Evolutionary conservation across 345 rosid species (phyloP).

Genomic region (Sonneratia caseolaris): DNA sequence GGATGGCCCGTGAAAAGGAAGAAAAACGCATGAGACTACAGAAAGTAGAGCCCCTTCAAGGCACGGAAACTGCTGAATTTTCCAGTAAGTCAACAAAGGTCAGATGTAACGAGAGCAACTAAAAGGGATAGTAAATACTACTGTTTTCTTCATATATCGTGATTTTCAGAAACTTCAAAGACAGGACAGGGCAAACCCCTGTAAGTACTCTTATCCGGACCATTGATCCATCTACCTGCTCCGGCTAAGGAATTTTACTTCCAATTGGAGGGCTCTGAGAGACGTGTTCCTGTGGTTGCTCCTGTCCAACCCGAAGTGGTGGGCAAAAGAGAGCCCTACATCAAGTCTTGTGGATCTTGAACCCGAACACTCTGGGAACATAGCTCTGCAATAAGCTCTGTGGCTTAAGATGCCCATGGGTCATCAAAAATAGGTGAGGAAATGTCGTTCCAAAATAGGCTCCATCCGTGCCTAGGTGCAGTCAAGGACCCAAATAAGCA

Average conservation of each 20-base stretch:
- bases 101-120: background rate
- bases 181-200: background rate
- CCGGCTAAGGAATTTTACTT: background rate
- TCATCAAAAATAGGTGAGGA: constrained; percentile 88
- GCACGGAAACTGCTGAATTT: background rate
- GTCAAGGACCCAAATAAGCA: constrained; percentile 29
- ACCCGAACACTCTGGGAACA: constrained; percentile 90
- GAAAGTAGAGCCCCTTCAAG: background rate
- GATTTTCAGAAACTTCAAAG: background rate
- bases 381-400: constrained; percentile 73
- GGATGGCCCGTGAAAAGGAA: background rate
- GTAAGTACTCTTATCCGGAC: background rate
- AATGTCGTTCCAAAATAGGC: constrained; percentile 93
- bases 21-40: background rate
- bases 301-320: background rate
- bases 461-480: constrained; percentile 75
- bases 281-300: background rate
- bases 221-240: background rate
- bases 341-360: constrained; percentile 80
- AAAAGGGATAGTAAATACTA: background rate
- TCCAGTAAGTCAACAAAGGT: background rate
- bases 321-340: constrained; percentile 1
- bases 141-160: background rate
- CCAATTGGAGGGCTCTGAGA: background rate
- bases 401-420: constrained; percentile 83